phyloP scores from a whole-genome alignment of 2,329 filamentous ascomycete genomes.

The Didymella glomerata region DNA sequence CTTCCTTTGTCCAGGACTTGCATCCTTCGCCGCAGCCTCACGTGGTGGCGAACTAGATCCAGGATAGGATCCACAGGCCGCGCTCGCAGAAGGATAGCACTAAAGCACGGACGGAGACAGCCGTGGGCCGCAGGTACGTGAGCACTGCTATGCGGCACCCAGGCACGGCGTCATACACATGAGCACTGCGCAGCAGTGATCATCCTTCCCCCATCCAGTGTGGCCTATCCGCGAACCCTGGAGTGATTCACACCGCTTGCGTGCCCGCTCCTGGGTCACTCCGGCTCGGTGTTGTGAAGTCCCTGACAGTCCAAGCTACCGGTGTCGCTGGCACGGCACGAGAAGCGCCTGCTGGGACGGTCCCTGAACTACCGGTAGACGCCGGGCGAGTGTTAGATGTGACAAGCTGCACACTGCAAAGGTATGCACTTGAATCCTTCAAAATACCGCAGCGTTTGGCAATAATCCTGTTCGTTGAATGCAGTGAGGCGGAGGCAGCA shows the following conservation, averaged over 20 bases:
- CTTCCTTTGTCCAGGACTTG: constrained; percentile 2
- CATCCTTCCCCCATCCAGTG: not conserved
- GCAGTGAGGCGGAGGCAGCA: not conserved
- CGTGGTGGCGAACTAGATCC: constrained; percentile 1
- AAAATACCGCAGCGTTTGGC: not conserved
- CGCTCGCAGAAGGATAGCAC: not conserved
- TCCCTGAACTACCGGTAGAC: not conserved
- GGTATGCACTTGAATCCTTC: constrained; percentile 3
- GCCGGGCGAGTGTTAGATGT: not conserved
- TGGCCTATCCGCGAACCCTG: not conserved
- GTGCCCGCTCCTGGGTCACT: not conserved
- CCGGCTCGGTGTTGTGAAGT: constrained; percentile 2
- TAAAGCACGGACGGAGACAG: not conserved
- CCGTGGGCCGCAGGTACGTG: not conserved
- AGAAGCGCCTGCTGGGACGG: constrained; percentile 3
- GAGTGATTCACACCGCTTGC: not conserved
- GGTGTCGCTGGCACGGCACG: constrained; percentile 3
- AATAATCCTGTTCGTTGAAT: not conserved
- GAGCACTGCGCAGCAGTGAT: not conserved
- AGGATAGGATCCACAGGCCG: constrained; percentile 1
- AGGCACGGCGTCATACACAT: not conserved
- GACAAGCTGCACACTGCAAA: constrained; percentile 3
- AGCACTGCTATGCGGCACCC: not conserved
- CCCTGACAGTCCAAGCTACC: not conserved
- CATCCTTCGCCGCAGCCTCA: constrained; percentile 10